These are phyloP conservation scores for Arctium minus DNA, from an alignment of 129 eudicot genomes.

Conservation along the genomic window DNA sequence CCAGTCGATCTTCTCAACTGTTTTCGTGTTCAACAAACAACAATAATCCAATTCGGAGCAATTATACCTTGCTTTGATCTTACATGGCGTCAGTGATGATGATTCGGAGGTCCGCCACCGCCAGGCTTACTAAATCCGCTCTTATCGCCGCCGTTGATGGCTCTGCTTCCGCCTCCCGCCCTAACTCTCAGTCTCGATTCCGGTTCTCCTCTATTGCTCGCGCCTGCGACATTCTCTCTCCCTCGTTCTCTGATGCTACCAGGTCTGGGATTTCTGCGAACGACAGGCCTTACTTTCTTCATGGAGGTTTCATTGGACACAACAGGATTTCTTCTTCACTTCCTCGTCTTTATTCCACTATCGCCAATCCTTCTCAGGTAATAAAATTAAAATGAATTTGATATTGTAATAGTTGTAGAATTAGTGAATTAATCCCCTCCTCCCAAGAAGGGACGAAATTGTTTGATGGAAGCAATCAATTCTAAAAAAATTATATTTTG, in stretches of 20 bases:
- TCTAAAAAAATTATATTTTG: not conserved
- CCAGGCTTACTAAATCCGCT: constrained; percentile 37
- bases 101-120: constrained; percentile 25
- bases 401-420: not conserved
- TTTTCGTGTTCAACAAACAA: not conserved
- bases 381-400: not conserved
- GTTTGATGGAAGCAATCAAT: not conserved
- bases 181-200: constrained; percentile 20
- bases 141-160: constrained; percentile 21
- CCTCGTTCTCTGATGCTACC: not conserved
- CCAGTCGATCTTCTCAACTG: not conserved
- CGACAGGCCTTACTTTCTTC: not conserved
- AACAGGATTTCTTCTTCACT: not conserved
- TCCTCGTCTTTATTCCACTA: constrained; percentile 46
- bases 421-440: not conserved
- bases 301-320: not conserved
- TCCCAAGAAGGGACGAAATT: not conserved
- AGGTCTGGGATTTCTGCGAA: not conserved
- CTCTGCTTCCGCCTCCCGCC: constrained; percentile 7
- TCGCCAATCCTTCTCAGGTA: constrained; percentile 43
- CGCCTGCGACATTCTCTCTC: not conserved
- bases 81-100: constrained; percentile 15
- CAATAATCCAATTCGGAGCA: not conserved
- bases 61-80: not conserved
- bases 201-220: constrained; percentile 6